Conservation (phyloP, 345 rosid species). For the Sapria himalayana region DNA sequence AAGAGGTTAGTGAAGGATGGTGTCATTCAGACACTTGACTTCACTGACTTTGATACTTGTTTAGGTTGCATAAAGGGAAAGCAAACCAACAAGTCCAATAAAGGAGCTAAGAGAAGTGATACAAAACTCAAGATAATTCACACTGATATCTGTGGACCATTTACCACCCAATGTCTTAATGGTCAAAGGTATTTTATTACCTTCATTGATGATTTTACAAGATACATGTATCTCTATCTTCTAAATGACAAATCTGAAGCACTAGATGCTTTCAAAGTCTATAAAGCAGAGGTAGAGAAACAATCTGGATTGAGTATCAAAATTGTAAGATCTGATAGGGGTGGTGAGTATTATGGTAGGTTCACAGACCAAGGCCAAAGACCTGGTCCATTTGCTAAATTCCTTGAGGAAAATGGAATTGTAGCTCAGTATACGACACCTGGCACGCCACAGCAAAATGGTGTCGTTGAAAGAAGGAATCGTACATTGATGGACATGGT, state of each 20-base stretch:
- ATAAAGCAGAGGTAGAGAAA: slow-evolving; percentile 3
- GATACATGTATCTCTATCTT: slow-evolving; percentile 2
- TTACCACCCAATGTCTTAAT: not conserved
- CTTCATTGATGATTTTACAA: slow-evolving; percentile 5
- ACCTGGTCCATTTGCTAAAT: slow-evolving; percentile 5
- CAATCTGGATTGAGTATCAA: not conserved
- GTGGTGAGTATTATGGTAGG: slow-evolving; percentile 4
- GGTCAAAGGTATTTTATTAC: slow-evolving; percentile 8
- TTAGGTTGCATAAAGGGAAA: no score
- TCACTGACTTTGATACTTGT: no score
- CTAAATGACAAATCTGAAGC: not conserved
- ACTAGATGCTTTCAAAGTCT: not conserved
- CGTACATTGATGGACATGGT: slow-evolving; percentile 3
- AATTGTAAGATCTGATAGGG: not conserved
- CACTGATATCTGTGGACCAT: slow-evolving; percentile 4
- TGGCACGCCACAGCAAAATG: slow-evolving; percentile 2
- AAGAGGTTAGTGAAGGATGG: no score
- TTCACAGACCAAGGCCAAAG: not conserved
- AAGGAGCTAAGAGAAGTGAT: no score
- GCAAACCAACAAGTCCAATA: no score
- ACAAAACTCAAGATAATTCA: slow-evolving; percentile 1
- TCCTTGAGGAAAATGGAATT: slow-evolving; percentile 1
- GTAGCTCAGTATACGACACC: slow-evolving; percentile 2
- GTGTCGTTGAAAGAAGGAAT: slow-evolving; percentile 3
- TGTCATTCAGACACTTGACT: no score